phyloP scores from a whole-genome alignment of 2,329 filamentous ascomycete species.

The Paramyrothecium roridum region DNA sequence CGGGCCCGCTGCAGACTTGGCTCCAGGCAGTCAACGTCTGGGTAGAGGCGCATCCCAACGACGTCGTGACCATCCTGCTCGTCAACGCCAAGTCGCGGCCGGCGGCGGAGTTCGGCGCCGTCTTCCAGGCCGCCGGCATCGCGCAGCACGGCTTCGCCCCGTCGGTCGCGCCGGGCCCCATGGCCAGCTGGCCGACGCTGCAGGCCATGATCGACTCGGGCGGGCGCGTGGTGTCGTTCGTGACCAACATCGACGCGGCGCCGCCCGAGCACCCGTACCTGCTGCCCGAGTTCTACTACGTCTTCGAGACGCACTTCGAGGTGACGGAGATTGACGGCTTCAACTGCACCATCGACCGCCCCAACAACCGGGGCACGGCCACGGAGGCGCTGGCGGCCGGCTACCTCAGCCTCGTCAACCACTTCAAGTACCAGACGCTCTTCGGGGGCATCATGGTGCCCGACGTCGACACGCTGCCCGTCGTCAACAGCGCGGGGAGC shows the following conservation, averaged over 20 bases:
- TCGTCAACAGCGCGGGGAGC: slow-evolving; percentile 63
- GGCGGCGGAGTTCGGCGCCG: slow-evolving; percentile 49
- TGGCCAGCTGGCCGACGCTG: slow-evolving; percentile 66
- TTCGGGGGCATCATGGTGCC: slow-evolving; percentile 57
- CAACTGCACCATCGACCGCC: slow-evolving; percentile 69
- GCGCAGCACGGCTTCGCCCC: slow-evolving; percentile 59
- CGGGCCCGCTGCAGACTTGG: slow-evolving; percentile 63
- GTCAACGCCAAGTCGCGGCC: slow-evolving; percentile 65
- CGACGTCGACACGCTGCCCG: slow-evolving; percentile 54
- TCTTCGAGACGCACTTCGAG: slow-evolving; percentile 73
- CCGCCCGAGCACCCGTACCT: slow-evolving; percentile 50
- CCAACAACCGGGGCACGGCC: slow-evolving; percentile 45
- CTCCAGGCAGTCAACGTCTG: slow-evolving; percentile 61
- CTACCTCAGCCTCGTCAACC: slow-evolving; percentile 73
- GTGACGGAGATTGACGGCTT: slow-evolving; percentile 61
- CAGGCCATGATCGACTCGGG: slow-evolving; percentile 61
- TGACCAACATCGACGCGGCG: slow-evolving; percentile 50
- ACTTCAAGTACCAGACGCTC: slow-evolving; percentile 66
- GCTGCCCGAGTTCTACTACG: slow-evolving; percentile 59
- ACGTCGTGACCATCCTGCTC: slow-evolving; percentile 72
- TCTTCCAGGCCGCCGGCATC: slow-evolving; percentile 58
- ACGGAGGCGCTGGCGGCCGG: slow-evolving; percentile 52
- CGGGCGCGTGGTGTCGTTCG: slow-evolving; percentile 66
- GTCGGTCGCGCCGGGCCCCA: slow-evolving; percentile 23
- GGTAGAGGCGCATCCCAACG: slow-evolving; percentile 67